phyloP scores from a whole-genome alignment of 2,329 filamentous ascomycete genomes.

The Xylaria sp. region DNA sequence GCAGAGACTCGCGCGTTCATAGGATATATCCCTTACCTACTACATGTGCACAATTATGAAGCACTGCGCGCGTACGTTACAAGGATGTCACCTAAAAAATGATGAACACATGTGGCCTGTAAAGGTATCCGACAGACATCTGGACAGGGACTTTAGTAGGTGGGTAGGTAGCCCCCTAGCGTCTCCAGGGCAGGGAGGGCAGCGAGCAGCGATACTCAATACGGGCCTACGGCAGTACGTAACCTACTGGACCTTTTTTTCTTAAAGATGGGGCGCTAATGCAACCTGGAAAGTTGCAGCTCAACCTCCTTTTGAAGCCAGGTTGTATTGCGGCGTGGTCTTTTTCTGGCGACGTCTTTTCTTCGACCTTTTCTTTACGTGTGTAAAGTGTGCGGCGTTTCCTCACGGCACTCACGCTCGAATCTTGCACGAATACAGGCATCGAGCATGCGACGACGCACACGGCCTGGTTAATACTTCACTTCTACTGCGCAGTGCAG shows the following conservation, averaged over 20 bases:
- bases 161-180: background rate
- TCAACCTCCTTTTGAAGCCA: slow-evolving; percentile 15
- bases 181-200: no score
- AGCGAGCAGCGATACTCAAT: no score
- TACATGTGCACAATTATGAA: no score
- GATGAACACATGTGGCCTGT: no score
- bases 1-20: no score
- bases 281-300: slow-evolving; percentile 18
- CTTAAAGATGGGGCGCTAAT: slow-evolving; percentile 15
- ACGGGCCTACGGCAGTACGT: no score
- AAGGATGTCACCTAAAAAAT: no score
- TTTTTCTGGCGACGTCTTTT: slow-evolving; percentile 24
- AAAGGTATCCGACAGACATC: no score
- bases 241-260: background rate
- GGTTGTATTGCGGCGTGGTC: slow-evolving; percentile 22
- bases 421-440: slow-evolving; percentile 4
- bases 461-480: background rate
- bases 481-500: background rate
- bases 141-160: no score
- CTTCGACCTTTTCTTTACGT: slow-evolving; percentile 2
- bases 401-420: background rate
- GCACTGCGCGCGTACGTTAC: no score
- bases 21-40: no score
- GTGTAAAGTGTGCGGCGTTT: background rate
- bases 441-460: no score